Conservation (phyloP, 1,139 yeast genomes). For the Taphrina confusa region DNA sequence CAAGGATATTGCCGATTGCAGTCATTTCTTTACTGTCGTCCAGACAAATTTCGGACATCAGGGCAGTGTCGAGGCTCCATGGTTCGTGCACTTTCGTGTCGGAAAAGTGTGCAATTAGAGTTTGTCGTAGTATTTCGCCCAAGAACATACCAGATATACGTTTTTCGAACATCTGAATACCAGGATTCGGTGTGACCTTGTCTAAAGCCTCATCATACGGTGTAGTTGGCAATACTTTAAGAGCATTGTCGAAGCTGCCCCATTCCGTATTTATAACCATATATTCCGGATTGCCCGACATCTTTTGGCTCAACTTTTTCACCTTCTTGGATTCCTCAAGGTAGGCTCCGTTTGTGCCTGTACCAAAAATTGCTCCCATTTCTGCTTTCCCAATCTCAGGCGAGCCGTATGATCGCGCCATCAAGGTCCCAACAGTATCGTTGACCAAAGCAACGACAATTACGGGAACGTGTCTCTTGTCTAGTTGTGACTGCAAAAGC, state of each 20-base stretch:
- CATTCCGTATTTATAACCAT: conserved; percentile 96
- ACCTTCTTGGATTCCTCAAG: conserved; percentile 71
- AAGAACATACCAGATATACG: conserved; percentile 91
- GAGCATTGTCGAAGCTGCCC: conserved; percentile 90
- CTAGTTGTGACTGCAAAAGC: conserved; percentile 67
- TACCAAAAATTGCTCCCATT: conserved; percentile 88
- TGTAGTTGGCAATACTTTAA: conserved; percentile 70
- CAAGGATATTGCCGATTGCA: conserved; percentile 53
- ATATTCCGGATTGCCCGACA: conserved; percentile 42
- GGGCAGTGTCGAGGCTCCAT: conserved; percentile 79
- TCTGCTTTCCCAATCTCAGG: conserved; percentile 68
- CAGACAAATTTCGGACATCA: conserved; percentile 75
- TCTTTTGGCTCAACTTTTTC: conserved; percentile 59
- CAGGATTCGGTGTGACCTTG: conserved; percentile 72
- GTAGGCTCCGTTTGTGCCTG: conserved; percentile 96
- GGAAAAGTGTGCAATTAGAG: conserved; percentile 60
- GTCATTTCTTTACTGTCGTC: conserved; percentile 74
- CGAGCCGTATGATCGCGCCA: conserved; percentile 78
- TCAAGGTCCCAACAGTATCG: conserved; percentile 90
- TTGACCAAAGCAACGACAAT: conserved; percentile 84
- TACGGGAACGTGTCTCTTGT: conserved; percentile 62
- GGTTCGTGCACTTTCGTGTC: conserved; percentile 64
- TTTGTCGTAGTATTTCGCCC: conserved; percentile 81
- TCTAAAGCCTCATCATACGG: conserved; percentile 73
- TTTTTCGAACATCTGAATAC: conserved; percentile 88